Evolutionary conservation across 225 moss, liverwort and hornwort genomes (phyloP).

Genomic region (Anthoceros angustus): DNA sequence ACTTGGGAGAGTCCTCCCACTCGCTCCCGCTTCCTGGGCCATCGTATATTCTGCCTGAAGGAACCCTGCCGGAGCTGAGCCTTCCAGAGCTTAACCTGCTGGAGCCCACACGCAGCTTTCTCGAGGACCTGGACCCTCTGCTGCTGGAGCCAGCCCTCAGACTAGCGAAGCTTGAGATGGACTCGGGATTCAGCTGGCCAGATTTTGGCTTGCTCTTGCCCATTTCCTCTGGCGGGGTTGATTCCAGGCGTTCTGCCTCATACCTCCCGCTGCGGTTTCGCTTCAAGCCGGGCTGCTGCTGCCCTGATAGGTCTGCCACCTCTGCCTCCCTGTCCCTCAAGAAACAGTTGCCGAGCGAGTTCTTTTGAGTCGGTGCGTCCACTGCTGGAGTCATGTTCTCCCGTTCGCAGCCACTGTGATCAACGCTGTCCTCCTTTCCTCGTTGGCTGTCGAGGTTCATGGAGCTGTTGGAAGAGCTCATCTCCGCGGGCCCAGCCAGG

Average conservation of each 20-base stretch:
- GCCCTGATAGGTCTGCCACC: not conserved
- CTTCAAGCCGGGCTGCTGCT: not conserved
- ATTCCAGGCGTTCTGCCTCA: not conserved
- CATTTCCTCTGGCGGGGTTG: not conserved
- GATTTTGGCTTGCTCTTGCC: not conserved
- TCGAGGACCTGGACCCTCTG: not conserved
- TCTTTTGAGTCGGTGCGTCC: not conserved
- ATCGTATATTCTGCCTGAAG: not conserved
- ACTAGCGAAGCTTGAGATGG: not conserved
- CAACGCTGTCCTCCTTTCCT: not conserved
- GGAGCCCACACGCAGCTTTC: not conserved
- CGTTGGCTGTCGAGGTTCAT: not conserved
- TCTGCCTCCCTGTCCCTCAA: not conserved
- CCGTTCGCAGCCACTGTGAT: not conserved
- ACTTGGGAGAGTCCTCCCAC: not conserved
- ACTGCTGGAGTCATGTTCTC: not conserved
- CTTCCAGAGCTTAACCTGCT: not conserved
- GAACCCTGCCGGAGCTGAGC: not conserved
- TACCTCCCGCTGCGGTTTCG: not conserved
- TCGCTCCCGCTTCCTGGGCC: conserved; percentile 3
- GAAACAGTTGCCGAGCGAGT: too few species aligned
- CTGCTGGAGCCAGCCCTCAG: not conserved
- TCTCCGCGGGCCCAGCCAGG: not conserved
- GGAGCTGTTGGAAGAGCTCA: not conserved
- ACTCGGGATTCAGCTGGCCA: not conserved